These are phyloP conservation scores for Venturia aucupariae DNA, from an alignment of 2,329 filamentous ascomycete species.

Conservation along the genomic window DNA sequence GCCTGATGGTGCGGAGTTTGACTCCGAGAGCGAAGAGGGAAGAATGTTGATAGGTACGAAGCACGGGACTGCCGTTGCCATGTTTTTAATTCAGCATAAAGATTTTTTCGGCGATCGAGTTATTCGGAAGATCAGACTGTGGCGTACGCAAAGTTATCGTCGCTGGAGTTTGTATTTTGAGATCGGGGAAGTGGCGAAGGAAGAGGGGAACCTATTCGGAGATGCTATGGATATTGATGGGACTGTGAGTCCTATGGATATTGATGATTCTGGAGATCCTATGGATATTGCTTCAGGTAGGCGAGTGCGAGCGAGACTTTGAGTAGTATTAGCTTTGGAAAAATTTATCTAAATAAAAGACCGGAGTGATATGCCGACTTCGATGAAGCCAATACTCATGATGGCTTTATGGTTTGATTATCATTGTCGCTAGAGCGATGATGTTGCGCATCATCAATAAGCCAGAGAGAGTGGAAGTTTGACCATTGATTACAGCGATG, in stretches of 20 bases:
- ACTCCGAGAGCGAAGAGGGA: not conserved
- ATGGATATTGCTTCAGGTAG: not conserved
- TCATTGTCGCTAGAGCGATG: too few relatives aligned
- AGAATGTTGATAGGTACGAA: constrained; percentile 1
- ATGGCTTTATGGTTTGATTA: too few relatives aligned
- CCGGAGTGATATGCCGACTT: too few relatives aligned
- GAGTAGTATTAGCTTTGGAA: too few relatives aligned
- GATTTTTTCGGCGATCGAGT: not conserved
- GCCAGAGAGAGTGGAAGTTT: too few relatives aligned
- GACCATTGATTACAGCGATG: too few relatives aligned
- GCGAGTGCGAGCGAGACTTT: not conserved
- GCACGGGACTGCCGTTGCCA: not conserved
- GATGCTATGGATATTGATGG: not conserved
- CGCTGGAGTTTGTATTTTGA: not conserved
- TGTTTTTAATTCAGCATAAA: constrained; percentile 1
- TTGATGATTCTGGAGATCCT: not conserved
- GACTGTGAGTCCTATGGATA: not conserved
- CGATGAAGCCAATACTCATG: too few relatives aligned
- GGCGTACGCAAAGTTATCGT: not conserved
- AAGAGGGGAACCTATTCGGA: not conserved
- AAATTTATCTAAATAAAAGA: too few relatives aligned
- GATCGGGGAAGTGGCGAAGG: not conserved
- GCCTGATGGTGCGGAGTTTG: not conserved
- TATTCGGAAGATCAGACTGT: not conserved
- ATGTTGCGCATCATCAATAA: too few relatives aligned